Conservation (phyloP, 345 rosid genomes). For the Acer yangbiense region DNA sequence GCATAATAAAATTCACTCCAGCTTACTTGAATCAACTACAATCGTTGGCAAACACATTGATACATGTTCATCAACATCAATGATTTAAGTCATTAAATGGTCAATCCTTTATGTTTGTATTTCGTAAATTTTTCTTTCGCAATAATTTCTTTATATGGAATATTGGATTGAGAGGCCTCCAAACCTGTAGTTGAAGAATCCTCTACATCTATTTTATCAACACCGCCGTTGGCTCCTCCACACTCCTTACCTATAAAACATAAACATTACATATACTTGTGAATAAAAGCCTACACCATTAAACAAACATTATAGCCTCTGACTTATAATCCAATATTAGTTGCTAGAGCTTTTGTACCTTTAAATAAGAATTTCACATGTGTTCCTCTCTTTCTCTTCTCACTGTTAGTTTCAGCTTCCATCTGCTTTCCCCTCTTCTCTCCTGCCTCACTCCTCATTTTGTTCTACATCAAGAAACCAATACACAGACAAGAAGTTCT, state of each 20-base stretch:
- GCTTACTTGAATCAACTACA: slow-evolving; percentile 8
- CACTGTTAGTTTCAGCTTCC: neutral
- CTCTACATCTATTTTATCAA: neutral
- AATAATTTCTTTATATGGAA: neutral
- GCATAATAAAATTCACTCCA: neutral
- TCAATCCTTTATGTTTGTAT: neutral
- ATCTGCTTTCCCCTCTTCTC: neutral
- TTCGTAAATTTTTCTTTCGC: neutral
- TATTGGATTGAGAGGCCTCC: neutral
- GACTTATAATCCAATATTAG: neutral
- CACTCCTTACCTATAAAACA: neutral
- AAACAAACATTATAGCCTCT: neutral
- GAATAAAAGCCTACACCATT: neutral
- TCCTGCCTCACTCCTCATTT: too few species aligned
- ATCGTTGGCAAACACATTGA: neutral
- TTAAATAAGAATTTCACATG: neutral
- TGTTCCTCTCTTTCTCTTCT: slow-evolving; percentile 12
- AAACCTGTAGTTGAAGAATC: neutral
- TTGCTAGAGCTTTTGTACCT: neutral
- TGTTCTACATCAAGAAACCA: too few species aligned
- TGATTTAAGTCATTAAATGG: neutral
- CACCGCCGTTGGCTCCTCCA: neutral
- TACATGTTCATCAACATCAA: slow-evolving; percentile 7
- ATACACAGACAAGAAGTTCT: too few species aligned
- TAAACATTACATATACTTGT: neutral